A percentile compares a stretch with the other conserved stretches of the same genome.
Evolutionary conservation across 768 basidiomycete genomes (phyloP).

Genomic region (Tricholoma matsutake): DNA sequence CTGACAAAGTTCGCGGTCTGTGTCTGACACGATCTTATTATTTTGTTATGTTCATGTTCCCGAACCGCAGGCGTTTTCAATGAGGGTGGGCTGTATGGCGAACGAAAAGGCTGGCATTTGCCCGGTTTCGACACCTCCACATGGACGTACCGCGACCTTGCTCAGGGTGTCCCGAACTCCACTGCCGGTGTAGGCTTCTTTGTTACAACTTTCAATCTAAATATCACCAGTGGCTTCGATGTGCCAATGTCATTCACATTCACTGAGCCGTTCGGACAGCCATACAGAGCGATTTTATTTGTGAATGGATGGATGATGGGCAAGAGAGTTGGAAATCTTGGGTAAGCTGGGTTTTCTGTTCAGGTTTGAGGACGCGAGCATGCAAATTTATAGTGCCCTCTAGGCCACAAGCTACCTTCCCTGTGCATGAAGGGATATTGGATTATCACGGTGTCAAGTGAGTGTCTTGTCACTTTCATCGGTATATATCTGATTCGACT

Average conservation of each 20-base stretch:
- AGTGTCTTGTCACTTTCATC: slow-evolving; percentile 17
- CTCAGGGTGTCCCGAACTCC: slow-evolving; percentile 53
- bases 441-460: slow-evolving; percentile 72
- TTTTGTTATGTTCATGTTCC: neutral
- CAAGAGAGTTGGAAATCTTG: slow-evolving; percentile 68
- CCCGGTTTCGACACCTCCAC: slow-evolving; percentile 62
- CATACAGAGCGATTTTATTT: slow-evolving; percentile 71
- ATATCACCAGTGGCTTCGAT: slow-evolving; percentile 59
- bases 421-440: slow-evolving; percentile 79
- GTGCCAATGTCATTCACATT: slow-evolving; percentile 72
- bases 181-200: slow-evolving; percentile 80
- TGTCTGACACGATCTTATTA: neutral
- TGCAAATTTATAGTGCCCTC: neutral
- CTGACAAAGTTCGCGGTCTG: slow-evolving; percentile 58
- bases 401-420: slow-evolving; percentile 79
- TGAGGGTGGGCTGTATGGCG: slow-evolving; percentile 71
- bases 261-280: slow-evolving; percentile 51
- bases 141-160: slow-evolving; percentile 58
- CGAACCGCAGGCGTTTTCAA: slow-evolving; percentile 50
- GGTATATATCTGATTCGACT: neutral
- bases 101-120: slow-evolving; percentile 72
- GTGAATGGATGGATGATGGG: slow-evolving; percentile 93
- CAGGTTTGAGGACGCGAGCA: neutral
- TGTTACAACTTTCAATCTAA: slow-evolving; percentile 65
- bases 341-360: slow-evolving; percentile 36